Evolutionary conservation across 805 yeast genomes (phyloP), one percentile per base, ranked within the genome.

Genomic region (Clavispora vitiphila): DNA sequence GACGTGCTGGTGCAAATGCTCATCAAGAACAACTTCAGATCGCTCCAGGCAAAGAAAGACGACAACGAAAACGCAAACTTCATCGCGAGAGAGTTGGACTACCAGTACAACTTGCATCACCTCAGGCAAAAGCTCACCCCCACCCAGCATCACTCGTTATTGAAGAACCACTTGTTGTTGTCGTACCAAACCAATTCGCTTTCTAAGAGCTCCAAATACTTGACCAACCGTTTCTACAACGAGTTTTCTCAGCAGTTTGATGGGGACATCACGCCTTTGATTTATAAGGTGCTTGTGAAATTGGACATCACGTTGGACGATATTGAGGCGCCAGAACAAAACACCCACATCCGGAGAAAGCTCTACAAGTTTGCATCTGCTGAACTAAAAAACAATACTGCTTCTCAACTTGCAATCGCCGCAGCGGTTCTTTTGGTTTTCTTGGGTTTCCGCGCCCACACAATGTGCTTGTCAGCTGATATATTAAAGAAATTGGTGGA

Each of bases 101-200:
- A 51, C 41, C 51, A 48, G 34, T 42, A 49, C 21, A 44, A 49
- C 41, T 44, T 58, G 43, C 60, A 58, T 39, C 50, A 40, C 18
- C 46, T 56, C 47, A 48, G 53, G 23, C 56, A 51, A 34, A 58
- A 58, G 43, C 48, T 58, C 40, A 58, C 63, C 15, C 47, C 41
- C 24, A 57, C 64, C 5, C 83, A 78, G 58, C 58, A 60, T 40
- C 64, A 57, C 38, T 51, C 56, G 3, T 49, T 78, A 35, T 45
- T 59, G 16, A 68, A 74, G 53, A 78, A 78, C 51, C 71, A 71
- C 52, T 48, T 73, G 22, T 49, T 73, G 22, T 61, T 78, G 48
- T 65, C 67, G 12, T 69, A 57, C 49, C 54, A 60, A 29, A 51
- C 72, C 5, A 72, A 72, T 16, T 73, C 70, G 9, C 54, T 68